Percentiles rank a stretch among this genome's conserved stretches.
phyloP scores from a whole-genome alignment of 1,284 basidiomycete genomes.

The Sanghuangporus baumii region DNA sequence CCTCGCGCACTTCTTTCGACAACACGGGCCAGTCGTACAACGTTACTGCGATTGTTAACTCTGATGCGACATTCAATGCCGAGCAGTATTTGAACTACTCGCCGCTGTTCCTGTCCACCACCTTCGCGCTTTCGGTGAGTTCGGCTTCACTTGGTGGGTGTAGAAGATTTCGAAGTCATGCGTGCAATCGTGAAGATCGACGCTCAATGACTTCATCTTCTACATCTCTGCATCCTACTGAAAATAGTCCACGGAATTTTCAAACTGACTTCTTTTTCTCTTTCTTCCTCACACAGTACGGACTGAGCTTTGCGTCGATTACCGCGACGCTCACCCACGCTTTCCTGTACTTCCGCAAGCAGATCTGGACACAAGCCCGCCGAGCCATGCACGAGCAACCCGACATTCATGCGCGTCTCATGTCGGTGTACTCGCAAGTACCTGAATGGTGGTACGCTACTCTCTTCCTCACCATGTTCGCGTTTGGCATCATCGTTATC shows the following conservation, averaged over 20 bases:
- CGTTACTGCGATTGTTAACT: slow-evolving; percentile 44
- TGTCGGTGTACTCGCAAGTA: slow-evolving; percentile 24
- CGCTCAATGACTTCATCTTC: too few relatives aligned
- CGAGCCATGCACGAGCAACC: slow-evolving; percentile 21
- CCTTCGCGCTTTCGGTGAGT: slow-evolving; percentile 46
- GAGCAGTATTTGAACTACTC: slow-evolving; percentile 49
- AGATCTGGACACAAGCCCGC: slow-evolving; percentile 29
- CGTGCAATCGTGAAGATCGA: too few relatives aligned
- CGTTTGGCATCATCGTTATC: slow-evolving; percentile 17
- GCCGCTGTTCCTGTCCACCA: slow-evolving; percentile 60
- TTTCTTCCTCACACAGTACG: slow-evolving; percentile 11
- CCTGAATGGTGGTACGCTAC: slow-evolving; percentile 22
- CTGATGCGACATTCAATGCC: slow-evolving; percentile 46
- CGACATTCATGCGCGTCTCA: slow-evolving; percentile 26
- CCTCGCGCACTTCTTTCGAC: slow-evolving; percentile 29
- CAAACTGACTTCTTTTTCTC: neutral
- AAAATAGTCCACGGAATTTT: slow-evolving; percentile 19
- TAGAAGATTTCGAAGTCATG: neutral
- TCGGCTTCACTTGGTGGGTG: slow-evolving; percentile 33
- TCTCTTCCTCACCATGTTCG: slow-evolving; percentile 18
- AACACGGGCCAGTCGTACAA: slow-evolving; percentile 34
- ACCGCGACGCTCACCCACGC: slow-evolving; percentile 29
- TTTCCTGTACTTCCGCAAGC: slow-evolving; percentile 32
- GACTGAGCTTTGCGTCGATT: slow-evolving; percentile 20
- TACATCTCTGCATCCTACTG: too few relatives aligned